Conservation (phyloP, 441 rosid species). For the Populus hybrid region DNA sequence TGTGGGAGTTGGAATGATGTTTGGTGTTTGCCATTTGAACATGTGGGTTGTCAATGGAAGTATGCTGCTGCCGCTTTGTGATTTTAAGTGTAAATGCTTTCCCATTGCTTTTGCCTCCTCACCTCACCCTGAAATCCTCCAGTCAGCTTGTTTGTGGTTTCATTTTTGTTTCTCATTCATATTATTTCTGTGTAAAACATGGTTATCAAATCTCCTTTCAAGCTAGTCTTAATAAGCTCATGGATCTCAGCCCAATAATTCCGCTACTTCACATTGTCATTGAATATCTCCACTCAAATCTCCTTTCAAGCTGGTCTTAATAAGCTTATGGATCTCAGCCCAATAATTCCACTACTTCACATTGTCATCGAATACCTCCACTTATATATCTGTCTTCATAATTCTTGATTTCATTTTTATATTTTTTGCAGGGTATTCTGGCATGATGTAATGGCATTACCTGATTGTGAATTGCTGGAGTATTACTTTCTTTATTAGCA, state of each 20-base stretch:
- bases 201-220: not conserved
- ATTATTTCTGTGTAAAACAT: not conserved
- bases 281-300: not conserved
- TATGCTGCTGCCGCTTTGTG: not conserved
- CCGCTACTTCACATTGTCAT: not conserved
- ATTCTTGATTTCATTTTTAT: not conserved
- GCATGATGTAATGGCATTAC: slow-evolving; percentile 7
- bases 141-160: not conserved
- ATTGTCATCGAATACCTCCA: not conserved
- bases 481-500: not conserved
- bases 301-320: not conserved
- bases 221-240: not conserved
- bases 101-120: not conserved
- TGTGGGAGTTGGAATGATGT: not conserved
- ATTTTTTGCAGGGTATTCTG: slow-evolving; percentile 19
- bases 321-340: not conserved
- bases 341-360: not conserved
- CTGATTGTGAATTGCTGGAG: slow-evolving; percentile 18
- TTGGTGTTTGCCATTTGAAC: not conserved
- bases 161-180: not conserved
- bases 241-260: not conserved
- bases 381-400: not conserved
- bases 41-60: not conserved
- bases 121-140: not conserved
- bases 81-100: not conserved